Evolutionary conservation across 2,329 filamentous ascomycete genomes (phyloP), one percentile per base, ranked within the genome.

Genomic region (Trichoderma simmonsii): DNA sequence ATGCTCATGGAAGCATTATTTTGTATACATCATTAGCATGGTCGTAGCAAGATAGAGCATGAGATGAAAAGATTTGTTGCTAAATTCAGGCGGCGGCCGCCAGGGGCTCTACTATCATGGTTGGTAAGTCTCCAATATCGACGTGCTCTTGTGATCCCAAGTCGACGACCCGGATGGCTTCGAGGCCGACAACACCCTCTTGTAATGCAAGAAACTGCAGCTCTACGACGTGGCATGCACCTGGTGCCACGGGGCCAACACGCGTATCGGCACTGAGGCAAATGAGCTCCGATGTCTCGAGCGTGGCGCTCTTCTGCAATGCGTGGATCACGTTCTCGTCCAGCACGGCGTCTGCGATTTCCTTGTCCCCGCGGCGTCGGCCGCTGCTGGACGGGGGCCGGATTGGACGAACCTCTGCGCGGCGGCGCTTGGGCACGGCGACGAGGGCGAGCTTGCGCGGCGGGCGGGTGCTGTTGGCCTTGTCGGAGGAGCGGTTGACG

Each of bases 241-340:
- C 89, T 0, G 93, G 89, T 30, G 90, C 88, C 48, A 96, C 82
- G 36, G 92, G 92, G 0, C 93, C 93, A 34, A 95, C 87, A 36
- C 92, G 86, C 28, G 91, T 88, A 79, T 95, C 92, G 4, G 92
- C 90, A 72, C 90, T 94, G 64, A 95, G 83, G 77, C 91, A 94
- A n/a, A 94, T 84, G 36, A 95, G 82, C 75, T 94, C 91, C 3
- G 90, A 87, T 11, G 86, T 83, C 72, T 93, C 91, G 30, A 90
- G 83, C 30, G 86, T 83, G 21, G 89, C 89, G 77, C 86, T 89
- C 78, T 88, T 89, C 78, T 93, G 92, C 83, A 92, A 88, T 21
- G 90, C 90, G 78, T 93, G 90, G 43, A 94, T 84, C 34, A 92
- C 85, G 71, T 90, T 91, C 73, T 93, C 91, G 75, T 94, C 92